These are phyloP conservation scores for Violaceomyces palustris DNA, from an alignment of 1,284 basidiomycete genomes.

Conservation along the genomic window DNA sequence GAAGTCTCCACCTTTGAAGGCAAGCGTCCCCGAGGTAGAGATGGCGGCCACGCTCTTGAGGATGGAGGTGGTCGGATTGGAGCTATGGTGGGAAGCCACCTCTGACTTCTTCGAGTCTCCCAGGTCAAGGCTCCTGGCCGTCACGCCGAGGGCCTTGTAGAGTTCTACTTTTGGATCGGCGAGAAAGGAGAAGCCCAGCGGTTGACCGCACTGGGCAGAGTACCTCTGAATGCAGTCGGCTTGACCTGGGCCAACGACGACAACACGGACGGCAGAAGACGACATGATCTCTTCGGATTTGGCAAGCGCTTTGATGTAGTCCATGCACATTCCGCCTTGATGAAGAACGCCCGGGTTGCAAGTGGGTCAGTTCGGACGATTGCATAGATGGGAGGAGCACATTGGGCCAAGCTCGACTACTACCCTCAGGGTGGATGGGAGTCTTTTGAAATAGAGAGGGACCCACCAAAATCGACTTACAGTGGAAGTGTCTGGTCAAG, in stretches of 20 bases:
- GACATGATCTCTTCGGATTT: constrained; percentile 10
- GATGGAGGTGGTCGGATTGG: neutral
- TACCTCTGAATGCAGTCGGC: constrained; percentile 6
- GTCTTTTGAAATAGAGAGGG: too few relatives aligned
- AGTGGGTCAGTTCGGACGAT: too few relatives aligned
- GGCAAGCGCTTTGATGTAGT: constrained; percentile 9
- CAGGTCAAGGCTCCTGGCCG: constrained; percentile 7
- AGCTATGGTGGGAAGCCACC: constrained; percentile 14
- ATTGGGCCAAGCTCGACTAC: too few relatives aligned
- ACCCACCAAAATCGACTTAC: too few relatives aligned
- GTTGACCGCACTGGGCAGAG: constrained; percentile 3
- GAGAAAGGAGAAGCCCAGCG: constrained; percentile 14
- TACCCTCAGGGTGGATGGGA: too few relatives aligned
- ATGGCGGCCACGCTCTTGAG: constrained; percentile 10
- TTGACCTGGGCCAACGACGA: constrained; percentile 26
- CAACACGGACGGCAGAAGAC: constrained; percentile 1
- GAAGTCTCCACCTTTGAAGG: constrained; percentile 20
- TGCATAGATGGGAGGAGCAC: too few relatives aligned
- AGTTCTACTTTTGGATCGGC: constrained; percentile 17
- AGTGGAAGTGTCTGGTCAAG: constrained; percentile 32
- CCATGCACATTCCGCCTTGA: constrained; percentile 35
- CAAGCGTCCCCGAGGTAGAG: constrained; percentile 10
- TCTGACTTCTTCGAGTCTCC: constrained; percentile 6
- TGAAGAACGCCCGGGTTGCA: too few relatives aligned
- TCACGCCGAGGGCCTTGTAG: constrained; percentile 26